phyloP scores from a whole-genome alignment of 2,329 filamentous ascomycete genomes.

The Talaromyces rugulosus region DNA sequence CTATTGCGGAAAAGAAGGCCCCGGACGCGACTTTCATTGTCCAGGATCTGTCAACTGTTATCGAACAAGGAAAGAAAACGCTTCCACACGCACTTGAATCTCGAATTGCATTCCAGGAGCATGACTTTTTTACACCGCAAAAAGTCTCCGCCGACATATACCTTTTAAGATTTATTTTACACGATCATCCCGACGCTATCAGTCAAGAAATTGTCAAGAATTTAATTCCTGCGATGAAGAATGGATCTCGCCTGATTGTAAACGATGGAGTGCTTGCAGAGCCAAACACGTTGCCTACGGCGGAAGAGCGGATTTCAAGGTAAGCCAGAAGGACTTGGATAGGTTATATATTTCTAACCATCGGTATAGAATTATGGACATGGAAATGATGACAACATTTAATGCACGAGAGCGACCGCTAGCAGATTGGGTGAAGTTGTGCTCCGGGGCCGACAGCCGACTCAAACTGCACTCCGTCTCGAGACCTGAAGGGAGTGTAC shows the following conservation, averaged over 20 bases:
- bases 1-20: constrained; percentile 10
- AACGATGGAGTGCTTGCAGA: constrained; percentile 8
- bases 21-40: constrained; percentile 12
- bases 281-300: constrained; percentile 4
- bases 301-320: constrained; percentile 10
- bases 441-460: constrained; percentile 13
- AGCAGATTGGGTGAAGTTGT: constrained; percentile 15
- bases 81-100: constrained; percentile 9
- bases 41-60: constrained; percentile 11
- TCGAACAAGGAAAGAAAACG: constrained; percentile 8
- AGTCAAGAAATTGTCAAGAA: constrained; percentile 11
- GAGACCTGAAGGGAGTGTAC: constrained; percentile 10
- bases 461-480: constrained; percentile 14
- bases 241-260: constrained; percentile 7
- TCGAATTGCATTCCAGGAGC: constrained; percentile 12
- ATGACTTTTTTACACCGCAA: constrained; percentile 17
- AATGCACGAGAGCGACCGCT: constrained; percentile 16
- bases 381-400: constrained; percentile 19
- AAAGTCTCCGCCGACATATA: constrained; percentile 14
- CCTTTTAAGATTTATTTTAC: constrained; percentile 14
- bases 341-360: neutral
- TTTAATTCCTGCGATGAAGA: constrained; percentile 8
- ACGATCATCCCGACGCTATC: constrained; percentile 16
- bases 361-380: constrained; percentile 11
- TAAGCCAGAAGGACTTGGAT: neutral